Evolutionary conservation across 805 yeast genomes (phyloP), one percentile per base, ranked within the genome.

Genomic region (Yarrowia sp.): DNA sequence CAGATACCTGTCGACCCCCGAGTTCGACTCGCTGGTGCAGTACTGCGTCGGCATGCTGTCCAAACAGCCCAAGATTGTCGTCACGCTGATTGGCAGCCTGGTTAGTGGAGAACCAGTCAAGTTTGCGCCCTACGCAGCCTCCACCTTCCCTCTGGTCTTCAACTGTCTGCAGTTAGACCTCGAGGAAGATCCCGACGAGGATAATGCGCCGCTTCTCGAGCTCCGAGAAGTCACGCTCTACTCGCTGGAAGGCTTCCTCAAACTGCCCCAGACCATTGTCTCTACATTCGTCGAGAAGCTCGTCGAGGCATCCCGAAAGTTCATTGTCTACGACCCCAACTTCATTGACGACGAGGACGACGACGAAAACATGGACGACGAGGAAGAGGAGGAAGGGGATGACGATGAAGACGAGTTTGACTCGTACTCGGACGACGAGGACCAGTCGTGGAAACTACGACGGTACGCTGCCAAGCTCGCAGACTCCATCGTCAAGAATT

Each of bases 391-490:
- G n/a, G 80, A 76, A n/a, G 80, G 77, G 6, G 75, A 67, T 36
- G 75, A 70, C 7, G 56, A 65, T 62, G 70, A 71, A 44, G 76
- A 72, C 24, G 71, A 70, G n/a, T 79, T 72, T 12, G 77, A 73
- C 30, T 71, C 62, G n/a, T 71, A 73, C 56, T 74, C 76, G 11
- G 81, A 77, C 56, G 80, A 77, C 66, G 84, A 82, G 36, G 87
- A 82, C 63, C 79, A 78, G 62, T 81, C 87, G 1, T 86, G 92
- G 88, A 86, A 83, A 67, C 74, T 89, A 19, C 77, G 95, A 66
- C 76, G 83, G 44, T 81, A 80, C 62, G 75, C 89, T 0, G 78
- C 83, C 7, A 75, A 74, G 32, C 70, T 85, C 35, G 70, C 82
- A 8, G 72, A 78, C 17, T 70, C 79, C 0, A 65, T 82, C 14